Evolutionary conservation across 495 filamentous ascomycete species (phyloP).

Genomic region (Aspergillus baeticus): DNA sequence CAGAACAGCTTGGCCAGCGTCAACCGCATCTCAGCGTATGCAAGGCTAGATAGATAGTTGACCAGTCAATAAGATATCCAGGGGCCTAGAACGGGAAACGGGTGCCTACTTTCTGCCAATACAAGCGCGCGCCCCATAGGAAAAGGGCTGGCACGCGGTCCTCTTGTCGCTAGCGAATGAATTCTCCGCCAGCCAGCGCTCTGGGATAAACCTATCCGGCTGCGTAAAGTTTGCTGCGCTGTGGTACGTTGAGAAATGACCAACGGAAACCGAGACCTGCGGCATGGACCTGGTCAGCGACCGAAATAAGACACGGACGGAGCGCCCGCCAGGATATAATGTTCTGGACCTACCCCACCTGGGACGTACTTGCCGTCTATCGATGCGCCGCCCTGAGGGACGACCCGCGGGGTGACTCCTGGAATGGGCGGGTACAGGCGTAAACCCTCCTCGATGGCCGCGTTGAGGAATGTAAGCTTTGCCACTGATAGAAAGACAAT

Average conservation of each 20-base stretch:
- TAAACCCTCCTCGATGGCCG: slow-evolving; percentile 43
- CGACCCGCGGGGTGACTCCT: slow-evolving; percentile 25
- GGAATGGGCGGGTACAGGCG: slow-evolving; percentile 42
- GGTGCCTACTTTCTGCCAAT: neutral
- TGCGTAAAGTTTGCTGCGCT: neutral
- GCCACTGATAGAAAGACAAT: slow-evolving; percentile 45
- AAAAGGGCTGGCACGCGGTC: neutral
- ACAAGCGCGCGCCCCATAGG: neutral
- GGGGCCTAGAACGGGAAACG: neutral
- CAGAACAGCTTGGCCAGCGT: no score
- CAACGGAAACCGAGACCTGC: neutral
- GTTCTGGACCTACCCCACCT: neutral
- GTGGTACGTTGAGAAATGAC: neutral
- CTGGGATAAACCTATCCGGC: neutral
- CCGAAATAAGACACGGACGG: no score
- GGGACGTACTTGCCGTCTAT: slow-evolving; percentile 35
- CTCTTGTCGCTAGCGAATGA: neutral
- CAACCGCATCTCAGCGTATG: slow-evolving; percentile 45
- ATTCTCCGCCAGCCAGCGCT: neutral
- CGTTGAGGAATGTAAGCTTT: slow-evolving; percentile 32
- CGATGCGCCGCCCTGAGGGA: slow-evolving; percentile 28
- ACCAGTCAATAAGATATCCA: no score
- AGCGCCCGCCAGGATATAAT: no score
- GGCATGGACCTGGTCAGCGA: no score
- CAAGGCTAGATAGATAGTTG: slow-evolving; percentile 29